phyloP scores from a whole-genome alignment of 768 basidiomycete genomes.

The Auriscalpium microsporum region DNA sequence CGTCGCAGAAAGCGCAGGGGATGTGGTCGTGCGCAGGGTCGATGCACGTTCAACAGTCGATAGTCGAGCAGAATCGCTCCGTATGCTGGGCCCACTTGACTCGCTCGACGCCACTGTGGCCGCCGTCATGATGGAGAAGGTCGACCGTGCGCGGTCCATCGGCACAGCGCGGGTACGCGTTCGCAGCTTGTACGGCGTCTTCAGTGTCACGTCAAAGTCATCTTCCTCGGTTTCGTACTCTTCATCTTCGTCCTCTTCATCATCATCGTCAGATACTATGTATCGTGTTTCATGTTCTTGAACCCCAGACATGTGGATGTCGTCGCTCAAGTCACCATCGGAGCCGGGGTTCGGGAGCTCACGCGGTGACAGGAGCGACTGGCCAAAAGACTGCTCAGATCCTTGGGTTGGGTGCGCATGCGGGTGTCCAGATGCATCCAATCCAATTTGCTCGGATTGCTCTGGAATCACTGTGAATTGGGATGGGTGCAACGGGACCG shows the following conservation, averaged over 20 bases:
- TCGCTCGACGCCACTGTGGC: slow-evolving; percentile 10
- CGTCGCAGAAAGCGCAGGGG: slow-evolving; percentile 16
- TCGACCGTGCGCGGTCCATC: slow-evolving; percentile 12
- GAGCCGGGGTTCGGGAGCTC: slow-evolving; percentile 52
- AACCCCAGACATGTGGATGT: slow-evolving; percentile 33
- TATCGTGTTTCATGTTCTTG: slow-evolving; percentile 15
- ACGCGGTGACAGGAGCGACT: slow-evolving; percentile 61
- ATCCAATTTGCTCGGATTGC: slow-evolving; percentile 5
- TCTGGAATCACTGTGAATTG: slow-evolving; percentile 8
- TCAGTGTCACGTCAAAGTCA: slow-evolving; percentile 57
- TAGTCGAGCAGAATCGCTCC: slow-evolving; percentile 13
- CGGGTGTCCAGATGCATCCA: background rate
- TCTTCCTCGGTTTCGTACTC: slow-evolving; percentile 45
- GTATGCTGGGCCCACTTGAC: slow-evolving; percentile 16
- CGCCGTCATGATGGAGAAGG: slow-evolving; percentile 10
- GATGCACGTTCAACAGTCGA: slow-evolving; percentile 25
- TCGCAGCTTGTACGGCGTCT: slow-evolving; percentile 42
- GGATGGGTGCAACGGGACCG: slow-evolving; percentile 13
- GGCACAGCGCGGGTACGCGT: slow-evolving; percentile 12
- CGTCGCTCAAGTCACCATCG: slow-evolving; percentile 56
- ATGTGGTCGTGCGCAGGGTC: slow-evolving; percentile 21
- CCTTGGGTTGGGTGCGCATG: slow-evolving; percentile 1
- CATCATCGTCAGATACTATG: slow-evolving; percentile 13
- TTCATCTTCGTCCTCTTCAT: slow-evolving; percentile 18
- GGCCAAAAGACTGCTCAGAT: slow-evolving; percentile 51